Evolutionary conservation across 2,329 filamentous ascomycete species (phyloP).

Genomic region (Cadophora sp.): DNA sequence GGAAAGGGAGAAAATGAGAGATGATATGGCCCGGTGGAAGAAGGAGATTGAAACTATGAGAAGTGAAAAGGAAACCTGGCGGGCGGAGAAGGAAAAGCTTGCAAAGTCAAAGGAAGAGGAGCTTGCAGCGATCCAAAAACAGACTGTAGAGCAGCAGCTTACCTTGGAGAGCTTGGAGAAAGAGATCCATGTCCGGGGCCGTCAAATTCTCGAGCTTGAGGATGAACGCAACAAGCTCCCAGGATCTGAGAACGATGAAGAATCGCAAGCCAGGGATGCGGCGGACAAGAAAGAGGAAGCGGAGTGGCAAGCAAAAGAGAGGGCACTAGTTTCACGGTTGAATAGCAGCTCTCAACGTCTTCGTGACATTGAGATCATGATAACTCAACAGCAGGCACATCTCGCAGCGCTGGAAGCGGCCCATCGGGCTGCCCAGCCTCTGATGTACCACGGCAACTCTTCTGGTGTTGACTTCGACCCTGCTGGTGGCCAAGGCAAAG

Average conservation of each 20-base stretch:
- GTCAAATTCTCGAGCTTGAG: conserved; percentile 76
- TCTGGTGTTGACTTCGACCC: conserved; percentile 45
- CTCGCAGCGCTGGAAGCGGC: conserved; percentile 36
- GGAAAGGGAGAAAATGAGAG: conserved; percentile 72
- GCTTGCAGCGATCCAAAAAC: conserved; percentile 57
- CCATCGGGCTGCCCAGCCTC: conserved; percentile 28
- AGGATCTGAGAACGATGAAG: conserved; percentile 65
- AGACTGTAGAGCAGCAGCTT: conserved; percentile 68
- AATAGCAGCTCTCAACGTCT: conserved; percentile 34
- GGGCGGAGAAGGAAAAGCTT: conserved; percentile 58
- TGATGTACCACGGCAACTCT: conserved; percentile 44
- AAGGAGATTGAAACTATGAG: conserved; percentile 66
- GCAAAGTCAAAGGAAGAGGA: conserved; percentile 59
- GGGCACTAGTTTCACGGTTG: conserved; percentile 36
- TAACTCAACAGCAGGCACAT: conserved; percentile 33
- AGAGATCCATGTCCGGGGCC: conserved; percentile 74
- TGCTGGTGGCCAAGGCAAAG: conserved; percentile 37
- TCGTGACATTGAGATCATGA: conserved; percentile 36
- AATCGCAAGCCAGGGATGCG: conserved; percentile 39
- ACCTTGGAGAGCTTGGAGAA: conserved; percentile 65
- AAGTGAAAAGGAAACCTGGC: conserved; percentile 59
- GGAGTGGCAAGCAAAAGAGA: conserved; percentile 43
- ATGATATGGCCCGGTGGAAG: conserved; percentile 73
- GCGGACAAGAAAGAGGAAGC: conserved; percentile 40
- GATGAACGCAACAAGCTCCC: conserved; percentile 69